Conservation (phyloP, 148 eudicot genomes). For the Heliamphora exappendiculata region DNA sequence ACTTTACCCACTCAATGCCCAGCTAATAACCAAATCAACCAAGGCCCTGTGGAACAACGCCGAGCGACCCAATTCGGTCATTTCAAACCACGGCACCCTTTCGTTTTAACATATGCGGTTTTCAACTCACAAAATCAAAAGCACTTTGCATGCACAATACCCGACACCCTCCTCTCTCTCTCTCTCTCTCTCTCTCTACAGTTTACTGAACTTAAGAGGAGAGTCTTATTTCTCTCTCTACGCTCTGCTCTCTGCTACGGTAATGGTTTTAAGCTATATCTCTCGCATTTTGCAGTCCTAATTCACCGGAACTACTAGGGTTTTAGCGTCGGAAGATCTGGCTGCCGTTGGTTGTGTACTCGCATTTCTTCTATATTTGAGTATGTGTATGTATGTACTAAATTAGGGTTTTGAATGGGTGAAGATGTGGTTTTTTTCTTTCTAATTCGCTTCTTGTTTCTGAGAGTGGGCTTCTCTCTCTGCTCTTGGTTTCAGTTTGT, state of each 20-base stretch:
- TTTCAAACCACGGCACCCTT: no score
- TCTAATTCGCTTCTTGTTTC: not conserved
- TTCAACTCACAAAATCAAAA: no score
- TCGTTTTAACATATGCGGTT: no score
- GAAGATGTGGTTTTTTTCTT: not conserved
- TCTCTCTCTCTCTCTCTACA: not conserved
- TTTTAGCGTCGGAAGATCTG: not conserved
- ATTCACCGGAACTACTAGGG: not conserved
- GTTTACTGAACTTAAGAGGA: not conserved
- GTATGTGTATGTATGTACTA: not conserved
- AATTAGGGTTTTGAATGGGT: slow-evolving; percentile 3
- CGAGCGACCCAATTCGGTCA: no score
- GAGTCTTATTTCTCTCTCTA: not conserved
- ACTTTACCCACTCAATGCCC: no score
- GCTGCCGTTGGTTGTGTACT: not conserved
- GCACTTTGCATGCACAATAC: not conserved
- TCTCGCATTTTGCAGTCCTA: not conserved
- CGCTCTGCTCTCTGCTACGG: not conserved
- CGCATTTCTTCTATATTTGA: not conserved
- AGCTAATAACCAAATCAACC: no score
- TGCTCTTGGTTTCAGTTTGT: not conserved
- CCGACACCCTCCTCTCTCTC: not conserved
- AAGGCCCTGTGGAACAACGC: no score
- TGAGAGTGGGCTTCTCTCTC: not conserved
- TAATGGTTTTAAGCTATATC: not conserved